These are phyloP conservation scores for Rhododendron molle DNA, from an alignment of 148 eudicot species.

Conservation along the genomic window DNA sequence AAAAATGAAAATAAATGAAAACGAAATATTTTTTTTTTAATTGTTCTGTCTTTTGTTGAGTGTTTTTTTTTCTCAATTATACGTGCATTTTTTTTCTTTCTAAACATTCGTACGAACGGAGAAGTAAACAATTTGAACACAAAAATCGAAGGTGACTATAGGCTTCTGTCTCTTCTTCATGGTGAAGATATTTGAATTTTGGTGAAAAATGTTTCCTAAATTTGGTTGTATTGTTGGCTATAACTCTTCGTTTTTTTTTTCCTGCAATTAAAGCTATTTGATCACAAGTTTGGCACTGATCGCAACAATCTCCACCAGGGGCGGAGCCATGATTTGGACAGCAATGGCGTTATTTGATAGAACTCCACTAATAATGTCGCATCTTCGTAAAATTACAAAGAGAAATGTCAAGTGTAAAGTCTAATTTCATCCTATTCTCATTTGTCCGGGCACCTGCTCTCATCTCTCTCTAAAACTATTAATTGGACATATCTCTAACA, in stretches of 20 bases:
- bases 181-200: neutral
- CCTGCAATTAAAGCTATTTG: neutral
- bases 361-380: neutral
- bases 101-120: neutral
- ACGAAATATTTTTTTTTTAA: too few species aligned
- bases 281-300: neutral
- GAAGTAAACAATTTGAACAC: neutral
- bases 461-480: neutral
- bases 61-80: neutral
- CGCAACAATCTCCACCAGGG: neutral
- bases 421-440: neutral
- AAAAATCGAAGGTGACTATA: neutral
- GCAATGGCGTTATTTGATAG: neutral
- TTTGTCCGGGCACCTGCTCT: neutral
- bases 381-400: neutral
- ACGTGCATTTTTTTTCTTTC: too few species aligned
- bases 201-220: neutral
- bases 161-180: neutral
- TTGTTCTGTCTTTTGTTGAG: neutral
- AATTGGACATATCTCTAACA: neutral
- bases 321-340: neutral
- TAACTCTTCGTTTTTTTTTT: neutral
- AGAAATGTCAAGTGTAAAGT: neutral
- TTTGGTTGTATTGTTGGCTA: neutral
- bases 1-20: neutral